Percentiles rank a stretch among this genome's conserved stretches.
These are phyloP conservation scores for Backusella parvicylindrica DNA, from an alignment of 192 early-diverging fungal species.

Conservation along the genomic window DNA sequence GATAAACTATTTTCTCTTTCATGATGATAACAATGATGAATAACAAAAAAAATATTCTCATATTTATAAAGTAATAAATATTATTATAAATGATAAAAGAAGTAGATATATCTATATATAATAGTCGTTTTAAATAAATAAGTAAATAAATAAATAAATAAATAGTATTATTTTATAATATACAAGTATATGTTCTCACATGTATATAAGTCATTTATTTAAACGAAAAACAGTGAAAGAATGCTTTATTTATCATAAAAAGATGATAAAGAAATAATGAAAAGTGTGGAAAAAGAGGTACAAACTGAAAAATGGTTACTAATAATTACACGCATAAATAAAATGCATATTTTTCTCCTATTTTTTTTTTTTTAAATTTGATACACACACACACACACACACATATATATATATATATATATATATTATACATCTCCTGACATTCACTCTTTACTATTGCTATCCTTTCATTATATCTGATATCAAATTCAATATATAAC, in stretches of 20 bases:
- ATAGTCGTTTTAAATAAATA: too few species aligned
- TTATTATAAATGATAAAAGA: neutral
- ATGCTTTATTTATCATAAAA: neutral
- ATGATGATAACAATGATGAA: neutral
- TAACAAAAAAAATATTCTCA: neutral
- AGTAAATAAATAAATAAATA: too few species aligned
- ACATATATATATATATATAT: too few species aligned
- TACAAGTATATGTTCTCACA: neutral
- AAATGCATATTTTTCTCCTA: conserved; percentile 5
- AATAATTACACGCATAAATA: neutral
- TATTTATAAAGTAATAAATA: neutral
- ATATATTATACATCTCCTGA: neutral
- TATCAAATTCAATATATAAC: neutral
- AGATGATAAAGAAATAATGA: neutral
- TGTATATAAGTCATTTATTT: neutral
- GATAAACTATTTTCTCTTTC: neutral
- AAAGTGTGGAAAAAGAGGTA: neutral
- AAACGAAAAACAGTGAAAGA: neutral
- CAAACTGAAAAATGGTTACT: neutral
- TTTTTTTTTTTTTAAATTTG: neutral
- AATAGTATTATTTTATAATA: neutral
- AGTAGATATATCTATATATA: neutral
- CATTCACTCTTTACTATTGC: neutral
- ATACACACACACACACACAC: neutral
- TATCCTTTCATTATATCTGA: neutral